A percentile compares a stretch with the other conserved stretches of the same genome.
Conservation (phyloP, 2,329 filamentous ascomycete species). For the Microascus cirrosus region DNA sequence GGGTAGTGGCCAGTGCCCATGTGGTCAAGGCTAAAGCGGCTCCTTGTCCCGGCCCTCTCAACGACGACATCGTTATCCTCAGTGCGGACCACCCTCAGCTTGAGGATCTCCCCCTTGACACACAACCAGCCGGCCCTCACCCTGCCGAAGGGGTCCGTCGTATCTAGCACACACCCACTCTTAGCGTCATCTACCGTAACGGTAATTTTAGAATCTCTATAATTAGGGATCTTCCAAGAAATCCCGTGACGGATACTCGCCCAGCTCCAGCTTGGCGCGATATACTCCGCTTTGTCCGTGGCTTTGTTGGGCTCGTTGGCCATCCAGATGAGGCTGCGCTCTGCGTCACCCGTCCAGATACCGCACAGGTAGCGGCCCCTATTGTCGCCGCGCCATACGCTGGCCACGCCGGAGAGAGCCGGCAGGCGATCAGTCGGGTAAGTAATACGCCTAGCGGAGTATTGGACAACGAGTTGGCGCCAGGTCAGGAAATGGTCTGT, state of each 20-base stretch:
- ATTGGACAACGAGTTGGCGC: constrained; percentile 13
- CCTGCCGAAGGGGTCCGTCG: neutral
- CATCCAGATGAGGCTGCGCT: constrained; percentile 10
- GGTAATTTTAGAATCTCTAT: neutral
- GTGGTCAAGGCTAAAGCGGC: neutral
- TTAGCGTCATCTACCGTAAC: neutral
- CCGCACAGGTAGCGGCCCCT: constrained; percentile 14
- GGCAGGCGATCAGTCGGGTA: constrained; percentile 11
- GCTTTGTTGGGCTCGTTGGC: neutral
- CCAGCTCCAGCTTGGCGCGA: neutral
- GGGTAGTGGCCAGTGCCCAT: neutral
- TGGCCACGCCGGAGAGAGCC: constrained; percentile 13
- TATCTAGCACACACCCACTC: neutral
- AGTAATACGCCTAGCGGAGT: constrained; percentile 12
- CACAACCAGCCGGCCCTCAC: constrained; percentile 8
- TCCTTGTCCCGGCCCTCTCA: neutral
- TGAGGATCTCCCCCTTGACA: constrained; percentile 7
- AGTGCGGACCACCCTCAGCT: neutral
- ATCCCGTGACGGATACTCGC: neutral
- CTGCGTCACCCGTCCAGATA: constrained; percentile 12
- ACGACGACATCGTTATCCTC: neutral
- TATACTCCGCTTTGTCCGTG: neutral
- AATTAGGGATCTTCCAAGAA: neutral
- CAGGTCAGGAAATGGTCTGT: constrained; percentile 10
- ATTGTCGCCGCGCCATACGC: constrained; percentile 8